These are phyloP conservation scores for Helotiales sp. DNA, from an alignment of 2,329 filamentous ascomycete genomes.

Conservation along the genomic window DNA sequence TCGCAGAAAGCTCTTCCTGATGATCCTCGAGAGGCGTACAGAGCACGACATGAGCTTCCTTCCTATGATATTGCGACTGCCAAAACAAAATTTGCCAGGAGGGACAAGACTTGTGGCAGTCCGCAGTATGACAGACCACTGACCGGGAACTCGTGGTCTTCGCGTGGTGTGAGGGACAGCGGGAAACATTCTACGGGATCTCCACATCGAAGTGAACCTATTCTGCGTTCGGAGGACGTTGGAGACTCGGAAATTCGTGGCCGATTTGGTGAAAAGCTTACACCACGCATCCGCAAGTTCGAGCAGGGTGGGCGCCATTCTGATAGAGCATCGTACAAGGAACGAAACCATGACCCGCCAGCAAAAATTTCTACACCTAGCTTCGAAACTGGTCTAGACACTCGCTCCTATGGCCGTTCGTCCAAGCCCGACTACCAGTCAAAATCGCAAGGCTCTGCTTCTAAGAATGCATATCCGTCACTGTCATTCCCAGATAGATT, in stretches of 20 bases:
- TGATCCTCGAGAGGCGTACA: constrained; percentile 22
- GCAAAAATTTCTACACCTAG: not conserved
- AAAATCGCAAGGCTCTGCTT: not conserved
- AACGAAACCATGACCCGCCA: not conserved
- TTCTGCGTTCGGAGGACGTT: not conserved
- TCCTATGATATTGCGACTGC: constrained; percentile 7
- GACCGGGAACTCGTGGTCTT: not conserved
- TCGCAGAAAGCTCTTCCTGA: constrained; percentile 26
- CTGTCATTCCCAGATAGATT: not conserved
- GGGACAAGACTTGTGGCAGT: not conserved
- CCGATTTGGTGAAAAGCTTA: constrained; percentile 1
- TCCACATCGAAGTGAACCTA: not conserved
- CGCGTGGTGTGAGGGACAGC: not conserved
- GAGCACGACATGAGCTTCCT: constrained; percentile 31
- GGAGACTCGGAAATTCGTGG: not conserved
- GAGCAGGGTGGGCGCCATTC: not conserved
- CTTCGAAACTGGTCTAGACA: not conserved
- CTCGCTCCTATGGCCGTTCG: not conserved
- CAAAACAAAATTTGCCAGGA: not conserved
- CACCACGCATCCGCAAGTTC: constrained; percentile 2
- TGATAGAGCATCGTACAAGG: not conserved
- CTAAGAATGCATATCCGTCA: not conserved
- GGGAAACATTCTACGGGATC: not conserved
- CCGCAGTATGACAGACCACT: not conserved
- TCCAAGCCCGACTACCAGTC: not conserved